Percentiles rank a stretch among this genome's conserved stretches.
These are phyloP conservation scores for Blastomyces gilchristii DNA, from an alignment of 2,329 filamentous ascomycete genomes.

Conservation along the genomic window DNA sequence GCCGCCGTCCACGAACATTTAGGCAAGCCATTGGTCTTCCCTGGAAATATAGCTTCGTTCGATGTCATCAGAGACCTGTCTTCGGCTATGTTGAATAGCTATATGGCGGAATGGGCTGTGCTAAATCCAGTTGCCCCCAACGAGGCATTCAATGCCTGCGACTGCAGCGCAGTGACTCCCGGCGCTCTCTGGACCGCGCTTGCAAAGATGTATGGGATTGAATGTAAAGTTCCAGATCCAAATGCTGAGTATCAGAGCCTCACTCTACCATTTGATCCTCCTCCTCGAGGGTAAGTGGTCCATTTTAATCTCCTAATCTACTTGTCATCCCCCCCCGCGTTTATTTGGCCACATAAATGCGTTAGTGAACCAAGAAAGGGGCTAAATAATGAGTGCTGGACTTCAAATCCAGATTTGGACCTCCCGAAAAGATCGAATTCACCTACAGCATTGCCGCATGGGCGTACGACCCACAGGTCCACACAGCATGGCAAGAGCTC, in stretches of 20 bases:
- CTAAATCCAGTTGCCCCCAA: conserved; percentile 18
- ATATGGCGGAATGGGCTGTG: conserved; percentile 24
- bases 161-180: conserved; percentile 20
- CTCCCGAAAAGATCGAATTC: conserved; percentile 29
- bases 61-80: conserved; percentile 16
- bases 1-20: conserved; percentile 19
- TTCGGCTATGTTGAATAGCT: conserved; percentile 19
- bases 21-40: conserved; percentile 17
- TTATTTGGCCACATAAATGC: neutral
- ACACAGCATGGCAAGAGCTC: conserved; percentile 39
- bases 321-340: neutral
- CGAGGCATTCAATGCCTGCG: conserved; percentile 23
- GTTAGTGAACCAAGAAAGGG: neutral
- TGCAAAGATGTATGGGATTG: conserved; percentile 21
- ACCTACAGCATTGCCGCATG: conserved; percentile 38
- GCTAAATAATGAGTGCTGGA: neutral
- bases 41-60: conserved; percentile 17
- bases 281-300: conserved; percentile 16
- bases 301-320: neutral
- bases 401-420: conserved; percentile 31
- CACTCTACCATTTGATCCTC: conserved; percentile 12
- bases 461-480: conserved; percentile 37
- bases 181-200: conserved; percentile 21
- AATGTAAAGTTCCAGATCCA: conserved; percentile 15
- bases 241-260: conserved; percentile 11